phyloP scores from a whole-genome alignment of 306 rosid genomes.

The Fragaria ananassa region DNA sequence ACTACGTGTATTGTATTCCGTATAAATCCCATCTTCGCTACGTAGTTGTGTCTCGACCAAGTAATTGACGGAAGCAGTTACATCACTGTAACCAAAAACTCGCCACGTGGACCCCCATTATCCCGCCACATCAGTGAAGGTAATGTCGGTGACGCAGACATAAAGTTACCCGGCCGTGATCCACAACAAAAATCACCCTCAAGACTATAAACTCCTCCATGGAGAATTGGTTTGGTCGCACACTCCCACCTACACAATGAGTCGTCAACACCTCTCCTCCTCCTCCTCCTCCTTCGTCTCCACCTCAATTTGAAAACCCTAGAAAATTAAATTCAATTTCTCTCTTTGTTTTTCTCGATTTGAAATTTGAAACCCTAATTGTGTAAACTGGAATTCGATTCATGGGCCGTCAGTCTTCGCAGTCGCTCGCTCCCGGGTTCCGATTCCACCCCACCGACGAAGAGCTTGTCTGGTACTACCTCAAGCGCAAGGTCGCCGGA shows the following conservation, averaged over 20 bases:
- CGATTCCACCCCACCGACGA: slow-evolving; percentile 97
- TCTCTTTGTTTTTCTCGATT: background rate
- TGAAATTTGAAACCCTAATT: background rate
- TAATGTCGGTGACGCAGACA: background rate
- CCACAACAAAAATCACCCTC: background rate
- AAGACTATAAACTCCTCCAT: background rate
- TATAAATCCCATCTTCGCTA: background rate
- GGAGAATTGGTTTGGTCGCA: background rate
- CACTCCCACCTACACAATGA: background rate
- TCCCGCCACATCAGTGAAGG: background rate
- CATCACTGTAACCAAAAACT: slow-evolving; percentile 1
- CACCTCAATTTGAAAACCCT: background rate
- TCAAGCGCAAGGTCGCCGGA: slow-evolving; percentile 62
- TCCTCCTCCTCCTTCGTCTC: background rate
- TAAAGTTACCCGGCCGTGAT: background rate
- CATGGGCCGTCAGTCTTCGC: slow-evolving; percentile 40
- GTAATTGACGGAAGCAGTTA: slow-evolving; percentile 25
- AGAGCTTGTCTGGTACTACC: slow-evolving; percentile 69
- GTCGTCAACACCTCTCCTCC: background rate
- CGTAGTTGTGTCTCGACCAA: background rate
- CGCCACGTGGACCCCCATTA: background rate
- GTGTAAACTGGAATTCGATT: background rate
- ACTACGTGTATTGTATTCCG: no score
- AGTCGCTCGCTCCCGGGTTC: slow-evolving; percentile 71
- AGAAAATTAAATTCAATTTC: background rate